Percentiles rank a stretch among this genome's conserved stretches.
Conservation (phyloP, 495 filamentous ascomycete genomes). For the Penicillium crystallinum region DNA sequence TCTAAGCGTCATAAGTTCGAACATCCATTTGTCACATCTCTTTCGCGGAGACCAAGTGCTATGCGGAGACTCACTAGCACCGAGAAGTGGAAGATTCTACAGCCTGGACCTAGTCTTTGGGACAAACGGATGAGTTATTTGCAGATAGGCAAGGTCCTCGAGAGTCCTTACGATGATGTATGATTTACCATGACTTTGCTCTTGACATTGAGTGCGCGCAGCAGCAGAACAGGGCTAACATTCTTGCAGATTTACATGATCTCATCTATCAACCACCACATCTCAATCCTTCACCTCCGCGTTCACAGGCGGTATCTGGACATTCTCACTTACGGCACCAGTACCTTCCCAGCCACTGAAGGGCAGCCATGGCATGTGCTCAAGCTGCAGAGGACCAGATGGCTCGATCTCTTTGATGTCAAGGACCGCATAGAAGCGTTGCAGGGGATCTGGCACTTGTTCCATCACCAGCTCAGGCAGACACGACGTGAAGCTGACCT, state of each 20-base stretch:
- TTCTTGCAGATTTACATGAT: constrained; percentile 67
- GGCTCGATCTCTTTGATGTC: constrained; percentile 70
- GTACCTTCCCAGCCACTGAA: constrained; percentile 30
- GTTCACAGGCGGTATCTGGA: constrained; percentile 64
- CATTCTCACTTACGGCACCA: constrained; percentile 37
- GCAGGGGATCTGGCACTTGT: constrained; percentile 68
- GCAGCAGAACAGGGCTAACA: neutral
- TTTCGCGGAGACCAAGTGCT: constrained; percentile 26
- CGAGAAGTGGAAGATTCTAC: constrained; percentile 48
- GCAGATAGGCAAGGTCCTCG: constrained; percentile 59
- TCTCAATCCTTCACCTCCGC: constrained; percentile 67
- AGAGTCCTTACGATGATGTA: constrained; percentile 53
- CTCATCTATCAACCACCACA: constrained; percentile 76
- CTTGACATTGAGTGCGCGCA: neutral
- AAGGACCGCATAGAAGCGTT: constrained; percentile 68
- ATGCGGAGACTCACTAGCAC: constrained; percentile 32
- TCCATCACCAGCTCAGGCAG: constrained; percentile 63
- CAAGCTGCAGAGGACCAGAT: constrained; percentile 62
- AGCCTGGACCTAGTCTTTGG: constrained; percentile 63
- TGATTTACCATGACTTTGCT: constrained; percentile 8
- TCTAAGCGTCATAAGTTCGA: constrained; percentile 42
- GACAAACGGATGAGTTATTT: constrained; percentile 70
- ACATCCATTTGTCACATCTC: constrained; percentile 31
- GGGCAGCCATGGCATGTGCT: constrained; percentile 61
- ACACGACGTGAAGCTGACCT: constrained; percentile 4